phyloP scores from a whole-genome alignment of 805 yeast species.

The Metschnikowia continentalis region DNA sequence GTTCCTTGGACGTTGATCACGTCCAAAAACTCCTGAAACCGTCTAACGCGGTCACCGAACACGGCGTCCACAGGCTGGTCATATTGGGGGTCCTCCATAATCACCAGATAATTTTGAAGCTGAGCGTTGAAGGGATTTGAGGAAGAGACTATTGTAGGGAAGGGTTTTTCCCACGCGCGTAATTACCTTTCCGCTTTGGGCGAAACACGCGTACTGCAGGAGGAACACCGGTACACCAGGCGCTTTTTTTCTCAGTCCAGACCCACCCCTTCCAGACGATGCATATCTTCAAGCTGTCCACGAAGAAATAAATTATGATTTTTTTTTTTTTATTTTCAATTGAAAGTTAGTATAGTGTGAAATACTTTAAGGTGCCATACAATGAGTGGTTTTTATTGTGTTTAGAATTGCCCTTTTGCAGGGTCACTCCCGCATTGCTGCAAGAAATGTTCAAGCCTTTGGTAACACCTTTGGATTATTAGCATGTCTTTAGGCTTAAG shows the following conservation, averaged over 20 bases:
- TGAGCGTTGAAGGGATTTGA: background rate
- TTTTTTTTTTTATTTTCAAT: too few species aligned
- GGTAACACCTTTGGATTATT: too few species aligned
- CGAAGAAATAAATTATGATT: too few species aligned
- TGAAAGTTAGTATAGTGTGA: too few species aligned
- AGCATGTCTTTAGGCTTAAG: too few species aligned
- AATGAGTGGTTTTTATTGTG: too few species aligned
- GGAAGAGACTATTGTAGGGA: background rate
- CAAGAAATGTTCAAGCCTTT: too few species aligned
- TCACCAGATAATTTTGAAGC: background rate
- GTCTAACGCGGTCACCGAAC: conserved; percentile 79
- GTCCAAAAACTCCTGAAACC: conserved; percentile 83
- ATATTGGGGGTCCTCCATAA: conserved; percentile 22
- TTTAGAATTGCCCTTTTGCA: too few species aligned
- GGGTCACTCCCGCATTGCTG: too few species aligned
- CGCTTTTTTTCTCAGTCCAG: background rate
- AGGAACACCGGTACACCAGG: background rate
- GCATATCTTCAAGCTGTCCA: too few species aligned
- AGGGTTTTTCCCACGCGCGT: conserved; percentile 15
- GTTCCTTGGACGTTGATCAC: conserved; percentile 47
- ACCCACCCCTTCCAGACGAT: too few species aligned
- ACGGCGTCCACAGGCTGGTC: conserved; percentile 42
- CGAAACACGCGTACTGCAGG: conserved; percentile 3
- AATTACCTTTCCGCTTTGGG: conserved; percentile 14
- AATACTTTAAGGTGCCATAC: too few species aligned